These are phyloP conservation scores for Trichoderma brevicompactum DNA, from an alignment of 2,329 filamentous ascomycete genomes.

Conservation along the genomic window DNA sequence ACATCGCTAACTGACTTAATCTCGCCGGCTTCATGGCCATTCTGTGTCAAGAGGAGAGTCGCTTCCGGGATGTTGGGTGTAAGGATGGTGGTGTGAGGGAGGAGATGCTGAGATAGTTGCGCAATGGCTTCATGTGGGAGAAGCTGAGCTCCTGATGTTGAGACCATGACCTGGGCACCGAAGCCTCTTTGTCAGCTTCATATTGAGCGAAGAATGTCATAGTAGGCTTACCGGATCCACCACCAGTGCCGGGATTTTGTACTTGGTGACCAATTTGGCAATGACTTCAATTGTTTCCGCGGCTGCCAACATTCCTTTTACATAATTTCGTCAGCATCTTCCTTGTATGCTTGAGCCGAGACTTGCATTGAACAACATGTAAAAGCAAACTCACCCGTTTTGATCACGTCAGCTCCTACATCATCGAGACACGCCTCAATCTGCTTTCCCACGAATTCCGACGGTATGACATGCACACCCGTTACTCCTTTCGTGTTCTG, in stretches of 20 bases:
- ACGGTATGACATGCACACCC: conserved; percentile 78
- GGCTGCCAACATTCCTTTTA: conserved; percentile 47
- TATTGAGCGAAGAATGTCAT: neutral
- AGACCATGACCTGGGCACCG: conserved; percentile 80
- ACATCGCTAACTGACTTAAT: conserved; percentile 67
- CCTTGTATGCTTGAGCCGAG: too few relatives aligned
- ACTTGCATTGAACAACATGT: neutral
- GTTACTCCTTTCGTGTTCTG: conserved; percentile 89
- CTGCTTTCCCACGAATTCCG: conserved; percentile 79
- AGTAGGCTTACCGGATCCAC: conserved; percentile 45
- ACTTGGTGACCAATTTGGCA: conserved; percentile 39
- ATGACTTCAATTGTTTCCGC: conserved; percentile 46
- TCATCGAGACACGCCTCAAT: conserved; percentile 85
- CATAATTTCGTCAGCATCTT: neutral
- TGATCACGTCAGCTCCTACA: conserved; percentile 86
- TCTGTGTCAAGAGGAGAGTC: conserved; percentile 62
- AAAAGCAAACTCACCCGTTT: conserved; percentile 68
- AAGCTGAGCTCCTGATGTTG: conserved; percentile 75
- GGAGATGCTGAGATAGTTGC: conserved; percentile 61
- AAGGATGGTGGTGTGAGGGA: conserved; percentile 69
- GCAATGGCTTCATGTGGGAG: conserved; percentile 68
- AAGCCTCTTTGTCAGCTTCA: neutral
- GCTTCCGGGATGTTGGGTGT: conserved; percentile 82
- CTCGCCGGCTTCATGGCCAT: conserved; percentile 45
- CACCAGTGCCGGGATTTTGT: conserved; percentile 41